Base-by-base conservation (phyloP, 805 yeast species). In the Kazachstania kunashirensis region DNA sequence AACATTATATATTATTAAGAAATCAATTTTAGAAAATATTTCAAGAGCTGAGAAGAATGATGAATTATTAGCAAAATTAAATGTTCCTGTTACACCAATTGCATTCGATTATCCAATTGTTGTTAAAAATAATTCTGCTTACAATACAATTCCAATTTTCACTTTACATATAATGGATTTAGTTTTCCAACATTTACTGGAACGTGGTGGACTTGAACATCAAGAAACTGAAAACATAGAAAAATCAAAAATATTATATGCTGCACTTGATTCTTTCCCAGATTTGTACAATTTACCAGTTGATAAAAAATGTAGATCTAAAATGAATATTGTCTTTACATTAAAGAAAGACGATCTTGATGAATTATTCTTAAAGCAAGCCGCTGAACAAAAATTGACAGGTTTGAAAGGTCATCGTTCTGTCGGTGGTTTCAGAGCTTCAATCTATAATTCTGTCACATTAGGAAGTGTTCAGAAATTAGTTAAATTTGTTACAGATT, bases 321-420 rank as follows among this genome's bases (percentile, higher is more conserved):
- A 76, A 39, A 89, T 92, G 98, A 89, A 89, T 59, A 82, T 86
- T 43, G 96, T 89, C 5, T 92, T 92, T 70, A 85, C 85, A 9
- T 60, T 86, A 32, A 68, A 71, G 17, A 71, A 67, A 36, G 75
- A 71, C 3, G 84, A 71, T 2, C 58, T 75, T 36, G 96, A 88
- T 52, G 68, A 71, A 5, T 63, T 71, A 41, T 92, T 92, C 62
- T 52, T 89, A 42, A 65, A 73, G 42, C 77, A 68, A 33, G 95
- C 96, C 3, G 70, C 66, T 17, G 71, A 59, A 19, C 54, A 46
- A 39, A 70, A 73, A 2, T 67, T 92, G 44, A 65, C 77, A 5
- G 97, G 96, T 6, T 70, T 89, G 52, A 84, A 86, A 63, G 97
- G 98, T 29, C 97, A 89, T 62, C 75, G 97, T 59, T 84, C 95